A percentile compares a stretch with the other conserved stretches of the same genome.
Conservation (phyloP, 2,329 filamentous ascomycete species). For the Chrysoporthe puriensis region DNA sequence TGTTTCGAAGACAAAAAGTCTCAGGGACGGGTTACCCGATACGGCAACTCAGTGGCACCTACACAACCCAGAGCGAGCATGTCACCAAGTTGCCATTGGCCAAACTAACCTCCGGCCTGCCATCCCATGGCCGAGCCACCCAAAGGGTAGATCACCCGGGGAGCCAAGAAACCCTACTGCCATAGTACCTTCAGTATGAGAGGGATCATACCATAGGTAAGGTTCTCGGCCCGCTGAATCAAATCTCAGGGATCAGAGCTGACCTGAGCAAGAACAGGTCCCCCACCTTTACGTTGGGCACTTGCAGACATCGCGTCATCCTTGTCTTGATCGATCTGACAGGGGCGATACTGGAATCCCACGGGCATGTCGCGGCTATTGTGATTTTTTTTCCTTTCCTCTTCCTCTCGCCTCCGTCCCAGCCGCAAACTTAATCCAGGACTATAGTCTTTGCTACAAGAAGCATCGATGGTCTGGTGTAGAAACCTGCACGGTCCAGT, state of each 20-base stretch:
- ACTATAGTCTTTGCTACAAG: neutral
- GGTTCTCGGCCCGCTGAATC: conserved; percentile 12
- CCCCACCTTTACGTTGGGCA: neutral
- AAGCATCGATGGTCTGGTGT: neutral
- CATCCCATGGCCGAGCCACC: conserved; percentile 11
- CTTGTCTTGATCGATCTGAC: conserved; percentile 19
- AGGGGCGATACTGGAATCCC: conserved; percentile 7
- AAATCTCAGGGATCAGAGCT: conserved; percentile 19
- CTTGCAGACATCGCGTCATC: conserved; percentile 16
- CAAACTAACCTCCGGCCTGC: neutral
- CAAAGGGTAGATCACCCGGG: neutral
- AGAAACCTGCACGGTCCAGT: neutral
- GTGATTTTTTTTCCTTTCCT: conserved; percentile 1
- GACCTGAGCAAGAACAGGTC: neutral
- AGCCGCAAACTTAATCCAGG: neutral
- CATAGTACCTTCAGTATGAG: too few relatives aligned
- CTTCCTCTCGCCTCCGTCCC: neutral
- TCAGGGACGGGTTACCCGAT: conserved; percentile 13
- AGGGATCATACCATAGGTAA: neutral
- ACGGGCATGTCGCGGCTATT: conserved; percentile 25
- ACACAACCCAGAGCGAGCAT: neutral
- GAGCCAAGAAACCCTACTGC: neutral
- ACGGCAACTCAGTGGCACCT: neutral
- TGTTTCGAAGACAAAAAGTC: conserved; percentile 11
- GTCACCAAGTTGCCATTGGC: neutral